Percentiles rank a stretch among this genome's conserved stretches.
Conservation (phyloP, 164 flowering plant genomes). For the Annona cherimola region DNA sequence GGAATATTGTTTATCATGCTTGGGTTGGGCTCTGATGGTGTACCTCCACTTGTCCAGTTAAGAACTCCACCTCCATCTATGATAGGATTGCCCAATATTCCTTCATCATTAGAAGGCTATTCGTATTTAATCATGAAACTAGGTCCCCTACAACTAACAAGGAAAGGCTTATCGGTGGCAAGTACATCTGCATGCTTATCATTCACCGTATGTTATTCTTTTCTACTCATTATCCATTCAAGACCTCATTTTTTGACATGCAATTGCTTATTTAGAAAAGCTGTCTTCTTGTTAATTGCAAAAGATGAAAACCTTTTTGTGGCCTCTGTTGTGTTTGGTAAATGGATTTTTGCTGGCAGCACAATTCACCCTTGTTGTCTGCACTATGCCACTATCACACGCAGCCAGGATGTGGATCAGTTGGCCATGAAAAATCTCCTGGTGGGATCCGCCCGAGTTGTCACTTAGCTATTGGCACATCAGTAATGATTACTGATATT, state of each 20-base stretch:
- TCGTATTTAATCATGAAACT: conserved; percentile 69
- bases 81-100: conserved; percentile 59
- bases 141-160: conserved; percentile 83
- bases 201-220: conserved; percentile 56
- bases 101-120: conserved; percentile 64
- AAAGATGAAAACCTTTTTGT: neutral
- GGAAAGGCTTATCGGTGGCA: conserved; percentile 86
- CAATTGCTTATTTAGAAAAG: neutral
- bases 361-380: neutral
- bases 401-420: too few species aligned
- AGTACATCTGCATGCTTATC: conserved; percentile 87
- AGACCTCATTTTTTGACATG: neutral
- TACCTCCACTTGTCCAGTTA: conserved; percentile 57
- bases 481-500: too few species aligned
- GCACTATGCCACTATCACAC: neutral
- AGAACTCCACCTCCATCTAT: conserved; percentile 77
- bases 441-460: too few species aligned
- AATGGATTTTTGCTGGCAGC: neutral
- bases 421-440: too few species aligned
- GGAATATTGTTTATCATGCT: conserved; percentile 71
- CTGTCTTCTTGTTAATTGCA: neutral
- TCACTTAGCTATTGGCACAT: too few species aligned
- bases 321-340: neutral
- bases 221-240: neutral
- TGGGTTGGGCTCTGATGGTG: conserved; percentile 84